phyloP scores from a whole-genome alignment of 345 rosid species.

The Sisymbrium altissimum region DNA sequence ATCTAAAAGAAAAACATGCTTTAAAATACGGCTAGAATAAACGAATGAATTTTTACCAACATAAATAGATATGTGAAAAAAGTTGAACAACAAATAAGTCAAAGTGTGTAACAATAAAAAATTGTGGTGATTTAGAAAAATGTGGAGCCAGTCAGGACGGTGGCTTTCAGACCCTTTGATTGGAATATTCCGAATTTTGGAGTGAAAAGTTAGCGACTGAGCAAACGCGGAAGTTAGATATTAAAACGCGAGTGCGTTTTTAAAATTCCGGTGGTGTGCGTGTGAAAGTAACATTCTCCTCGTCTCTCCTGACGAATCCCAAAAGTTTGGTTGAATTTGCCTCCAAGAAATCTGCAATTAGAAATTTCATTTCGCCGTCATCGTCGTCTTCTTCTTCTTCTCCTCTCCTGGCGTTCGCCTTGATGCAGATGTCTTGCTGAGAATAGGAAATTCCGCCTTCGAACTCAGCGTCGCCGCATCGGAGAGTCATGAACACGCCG shows the following conservation, averaged over 20 bases:
- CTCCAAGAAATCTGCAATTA: constrained; percentile 32
- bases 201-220: background rate
- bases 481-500: constrained; percentile 48
- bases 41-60: background rate
- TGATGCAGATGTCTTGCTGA: constrained; percentile 25
- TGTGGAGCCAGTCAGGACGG: too few species aligned
- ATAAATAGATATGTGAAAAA: too few species aligned
- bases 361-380: constrained; percentile 1
- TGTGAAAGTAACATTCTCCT: too few species aligned
- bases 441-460: background rate
- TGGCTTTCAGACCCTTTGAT: background rate
- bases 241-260: constrained; percentile 27
- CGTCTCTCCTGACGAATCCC: constrained; percentile 18
- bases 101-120: too few species aligned
- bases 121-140: too few species aligned
- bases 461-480: constrained; percentile 12
- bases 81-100: too few species aligned
- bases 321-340: constrained; percentile 17
- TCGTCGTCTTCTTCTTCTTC: background rate
- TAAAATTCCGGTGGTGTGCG: background rate
- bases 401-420: background rate
- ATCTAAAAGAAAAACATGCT: too few species aligned
- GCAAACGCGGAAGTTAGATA: background rate
- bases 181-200: background rate
- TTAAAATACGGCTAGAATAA: background rate